These are phyloP conservation scores for Berkeleyomyces basicola DNA, from an alignment of 2,329 filamentous ascomycete species.

Conservation along the genomic window DNA sequence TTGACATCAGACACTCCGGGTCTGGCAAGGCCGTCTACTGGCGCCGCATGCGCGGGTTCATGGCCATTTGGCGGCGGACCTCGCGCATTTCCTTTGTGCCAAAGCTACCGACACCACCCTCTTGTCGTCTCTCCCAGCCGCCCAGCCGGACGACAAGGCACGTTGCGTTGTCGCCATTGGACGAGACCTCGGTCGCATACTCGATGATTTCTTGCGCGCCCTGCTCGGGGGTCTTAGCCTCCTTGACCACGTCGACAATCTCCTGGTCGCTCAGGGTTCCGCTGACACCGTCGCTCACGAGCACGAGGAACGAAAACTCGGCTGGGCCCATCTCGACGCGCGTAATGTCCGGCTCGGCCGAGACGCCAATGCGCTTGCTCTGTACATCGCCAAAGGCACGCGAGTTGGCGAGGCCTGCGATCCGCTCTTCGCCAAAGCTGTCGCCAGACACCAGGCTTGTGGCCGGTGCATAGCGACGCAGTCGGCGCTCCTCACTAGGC, in stretches of 20 bases:
- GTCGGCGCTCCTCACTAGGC: slow-evolving; percentile 63
- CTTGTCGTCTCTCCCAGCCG: slow-evolving; percentile 54
- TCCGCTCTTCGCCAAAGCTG: slow-evolving; percentile 92
- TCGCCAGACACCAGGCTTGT: slow-evolving; percentile 69
- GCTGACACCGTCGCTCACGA: slow-evolving; percentile 78
- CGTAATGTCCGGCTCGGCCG: slow-evolving; percentile 78
- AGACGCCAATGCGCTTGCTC: slow-evolving; percentile 83
- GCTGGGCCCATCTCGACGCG: slow-evolving; percentile 65
- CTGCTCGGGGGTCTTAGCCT: slow-evolving; percentile 78
- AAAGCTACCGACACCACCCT: slow-evolving; percentile 76
- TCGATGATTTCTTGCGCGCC: slow-evolving; percentile 62
- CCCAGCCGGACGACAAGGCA: slow-evolving; percentile 51
- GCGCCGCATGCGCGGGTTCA: slow-evolving; percentile 60
- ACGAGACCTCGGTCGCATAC: slow-evolving; percentile 74
- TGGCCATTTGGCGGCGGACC: slow-evolving; percentile 62
- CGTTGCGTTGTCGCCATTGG: slow-evolving; percentile 50
- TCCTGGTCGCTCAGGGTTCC: slow-evolving; percentile 82
- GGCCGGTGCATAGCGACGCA: slow-evolving; percentile 65
- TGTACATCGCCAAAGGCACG: slow-evolving; percentile 86
- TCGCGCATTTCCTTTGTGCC: slow-evolving; percentile 87
- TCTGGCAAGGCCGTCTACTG: slow-evolving; percentile 17
- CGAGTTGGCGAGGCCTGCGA: slow-evolving; percentile 83
- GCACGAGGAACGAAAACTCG: slow-evolving; percentile 75
- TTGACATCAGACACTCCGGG: background rate
- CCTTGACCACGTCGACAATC: slow-evolving; percentile 89